Conservation (phyloP, 169 alveolate species). For the Cyclospora cayetanensis region DNA sequence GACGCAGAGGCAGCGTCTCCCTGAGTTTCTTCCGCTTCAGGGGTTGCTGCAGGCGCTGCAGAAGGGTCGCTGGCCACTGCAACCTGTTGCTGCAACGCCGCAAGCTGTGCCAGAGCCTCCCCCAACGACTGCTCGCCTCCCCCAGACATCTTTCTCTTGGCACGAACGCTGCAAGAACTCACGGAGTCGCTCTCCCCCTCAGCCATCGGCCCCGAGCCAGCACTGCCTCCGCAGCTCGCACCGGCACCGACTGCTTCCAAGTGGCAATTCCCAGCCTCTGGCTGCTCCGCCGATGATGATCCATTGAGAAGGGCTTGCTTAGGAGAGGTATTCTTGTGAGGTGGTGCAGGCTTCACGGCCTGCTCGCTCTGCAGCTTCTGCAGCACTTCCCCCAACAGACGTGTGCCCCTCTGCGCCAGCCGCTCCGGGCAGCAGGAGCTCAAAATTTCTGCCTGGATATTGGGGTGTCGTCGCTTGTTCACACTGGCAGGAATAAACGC, state of each 20-base stretch:
- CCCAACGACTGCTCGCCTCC: slow-evolving; percentile 5
- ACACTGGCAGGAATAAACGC: slow-evolving; percentile 50
- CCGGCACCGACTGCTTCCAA: background rate
- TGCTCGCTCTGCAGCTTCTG: slow-evolving; percentile 57
- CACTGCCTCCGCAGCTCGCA: too few relatives aligned
- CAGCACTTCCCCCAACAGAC: slow-evolving; percentile 42
- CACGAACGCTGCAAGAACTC: background rate
- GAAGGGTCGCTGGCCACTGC: background rate
- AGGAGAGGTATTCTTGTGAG: background rate
- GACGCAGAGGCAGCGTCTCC: background rate
- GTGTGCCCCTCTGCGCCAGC: slow-evolving; percentile 58
- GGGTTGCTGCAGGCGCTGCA: background rate
- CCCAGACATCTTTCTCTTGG: background rate
- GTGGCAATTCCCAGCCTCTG: slow-evolving; percentile 6
- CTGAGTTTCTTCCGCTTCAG: background rate
- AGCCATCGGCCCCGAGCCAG: background rate
- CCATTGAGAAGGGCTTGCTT: background rate
- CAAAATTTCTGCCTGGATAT: slow-evolving; percentile 54
- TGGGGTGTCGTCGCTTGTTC: slow-evolving; percentile 60
- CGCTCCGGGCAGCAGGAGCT: slow-evolving; percentile 42
- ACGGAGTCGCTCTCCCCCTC: background rate
- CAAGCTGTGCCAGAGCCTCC: slow-evolving; percentile 5
- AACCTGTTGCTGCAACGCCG: background rate
- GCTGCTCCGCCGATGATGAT: background rate
- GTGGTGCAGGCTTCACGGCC: background rate